Evolutionary conservation across 306 rosid species (phyloP).

Genomic region (Arachis stenosperma): DNA sequence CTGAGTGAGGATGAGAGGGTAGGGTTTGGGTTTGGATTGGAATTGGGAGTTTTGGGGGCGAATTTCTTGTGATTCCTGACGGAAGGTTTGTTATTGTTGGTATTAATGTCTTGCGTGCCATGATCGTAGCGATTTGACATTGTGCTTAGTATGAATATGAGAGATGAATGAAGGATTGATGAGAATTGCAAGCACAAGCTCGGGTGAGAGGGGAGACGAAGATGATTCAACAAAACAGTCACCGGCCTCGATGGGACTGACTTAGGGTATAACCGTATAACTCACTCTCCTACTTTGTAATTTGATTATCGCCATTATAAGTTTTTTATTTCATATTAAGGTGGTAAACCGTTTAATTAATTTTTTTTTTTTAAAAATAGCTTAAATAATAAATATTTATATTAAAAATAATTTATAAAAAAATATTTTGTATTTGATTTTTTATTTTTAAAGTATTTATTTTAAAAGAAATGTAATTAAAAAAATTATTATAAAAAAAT

Average conservation of each 20-base stretch:
- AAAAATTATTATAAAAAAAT: no score
- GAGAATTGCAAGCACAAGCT: background rate
- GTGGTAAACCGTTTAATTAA: no score
- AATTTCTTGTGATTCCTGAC: slow-evolving; percentile 59
- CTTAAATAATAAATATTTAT: no score
- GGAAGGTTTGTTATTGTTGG: slow-evolving; percentile 57
- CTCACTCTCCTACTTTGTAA: background rate
- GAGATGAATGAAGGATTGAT: slow-evolving; percentile 1
- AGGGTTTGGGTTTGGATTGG: slow-evolving; percentile 37
- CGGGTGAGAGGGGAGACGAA: background rate
- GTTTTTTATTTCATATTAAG: no score
- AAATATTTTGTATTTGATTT: no score
- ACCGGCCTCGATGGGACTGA: no score
- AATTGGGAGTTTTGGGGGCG: slow-evolving; percentile 62
- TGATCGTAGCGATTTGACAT: slow-evolving; percentile 64
- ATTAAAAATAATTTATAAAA: no score
- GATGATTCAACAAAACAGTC: background rate
- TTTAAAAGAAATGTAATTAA: no score
- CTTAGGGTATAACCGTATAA: background rate
- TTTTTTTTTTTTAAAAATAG: no score
- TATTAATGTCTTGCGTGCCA: slow-evolving; percentile 45
- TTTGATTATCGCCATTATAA: no score
- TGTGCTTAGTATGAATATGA: background rate
- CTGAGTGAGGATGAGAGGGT: slow-evolving; percentile 75
- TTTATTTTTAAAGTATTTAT: no score